A percentile compares a stretch with the other conserved stretches of the same genome.
Conservation (phyloP, 225 moss, liverwort and hornwort species). For the Antitrichia curtipendula region DNA sequence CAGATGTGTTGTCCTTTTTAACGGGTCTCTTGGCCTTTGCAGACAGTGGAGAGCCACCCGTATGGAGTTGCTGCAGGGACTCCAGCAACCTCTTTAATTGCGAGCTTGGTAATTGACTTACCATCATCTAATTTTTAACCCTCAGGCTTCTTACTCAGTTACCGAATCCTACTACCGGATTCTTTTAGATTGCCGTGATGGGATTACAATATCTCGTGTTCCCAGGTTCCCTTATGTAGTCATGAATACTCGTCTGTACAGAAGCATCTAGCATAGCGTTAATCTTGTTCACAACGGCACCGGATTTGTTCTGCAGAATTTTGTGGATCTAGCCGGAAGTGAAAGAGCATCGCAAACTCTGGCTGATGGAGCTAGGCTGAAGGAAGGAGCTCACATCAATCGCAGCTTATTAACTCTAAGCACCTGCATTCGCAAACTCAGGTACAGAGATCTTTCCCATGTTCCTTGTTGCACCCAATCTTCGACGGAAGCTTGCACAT, state of each 20-base stretch:
- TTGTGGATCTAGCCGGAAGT: conserved; percentile 97
- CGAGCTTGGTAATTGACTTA: conserved; percentile 53
- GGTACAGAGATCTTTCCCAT: conserved; percentile 9
- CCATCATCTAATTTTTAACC: too few species aligned
- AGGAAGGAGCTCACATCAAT: conserved; percentile 96
- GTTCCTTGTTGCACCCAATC: too few species aligned
- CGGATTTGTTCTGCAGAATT: conserved; percentile 37
- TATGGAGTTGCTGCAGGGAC: conserved; percentile 44
- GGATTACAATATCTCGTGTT: background rate
- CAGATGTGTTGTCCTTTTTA: background rate
- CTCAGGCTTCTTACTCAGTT: background rate
- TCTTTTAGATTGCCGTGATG: background rate
- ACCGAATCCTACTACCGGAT: background rate
- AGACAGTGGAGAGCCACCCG: conserved; percentile 86
- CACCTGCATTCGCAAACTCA: conserved; percentile 95
- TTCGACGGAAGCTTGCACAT: background rate
- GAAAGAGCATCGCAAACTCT: conserved; percentile 93
- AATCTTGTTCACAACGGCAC: background rate
- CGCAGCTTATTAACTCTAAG: conserved; percentile 90
- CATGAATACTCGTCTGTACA: too few species aligned
- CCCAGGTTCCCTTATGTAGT: background rate
- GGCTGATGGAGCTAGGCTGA: conserved; percentile 81
- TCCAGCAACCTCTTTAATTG: conserved; percentile 63
- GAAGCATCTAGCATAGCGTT: background rate
- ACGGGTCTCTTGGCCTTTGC: background rate